These are phyloP conservation scores for Sextonia rubra DNA, from an alignment of 164 flowering plant species.

Conservation along the genomic window DNA sequence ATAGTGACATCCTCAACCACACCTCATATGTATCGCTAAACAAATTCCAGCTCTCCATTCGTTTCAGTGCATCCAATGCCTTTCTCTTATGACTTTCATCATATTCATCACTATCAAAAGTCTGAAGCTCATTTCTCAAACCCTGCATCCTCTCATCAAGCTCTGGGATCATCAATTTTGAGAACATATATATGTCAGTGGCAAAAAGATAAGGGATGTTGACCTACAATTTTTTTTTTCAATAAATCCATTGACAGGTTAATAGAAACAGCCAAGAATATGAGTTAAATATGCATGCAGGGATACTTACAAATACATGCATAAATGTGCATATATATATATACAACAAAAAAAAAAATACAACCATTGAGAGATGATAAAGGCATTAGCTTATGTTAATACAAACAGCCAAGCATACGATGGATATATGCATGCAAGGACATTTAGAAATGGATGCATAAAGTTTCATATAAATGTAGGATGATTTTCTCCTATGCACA, in stretches of 20 bases:
- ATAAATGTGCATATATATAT: too few relatives aligned
- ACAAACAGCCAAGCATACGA: too few relatives aligned
- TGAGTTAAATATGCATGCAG: too few relatives aligned
- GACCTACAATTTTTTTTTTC: not conserved
- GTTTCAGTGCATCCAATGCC: constrained; percentile 71
- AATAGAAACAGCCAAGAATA: too few relatives aligned
- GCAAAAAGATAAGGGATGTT: not conserved
- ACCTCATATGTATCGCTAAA: constrained; percentile 76
- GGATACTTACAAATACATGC: too few relatives aligned
- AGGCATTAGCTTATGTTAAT: too few relatives aligned
- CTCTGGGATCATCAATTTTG: constrained; percentile 38
- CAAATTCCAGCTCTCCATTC: constrained; percentile 96
- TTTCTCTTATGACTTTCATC: constrained; percentile 79
- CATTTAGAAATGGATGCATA: too few relatives aligned
- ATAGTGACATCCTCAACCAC: not conserved
- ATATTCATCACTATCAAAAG: constrained; percentile 74
- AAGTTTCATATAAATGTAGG: too few relatives aligned
- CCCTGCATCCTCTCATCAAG: constrained; percentile 97
- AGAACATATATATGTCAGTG: not conserved
- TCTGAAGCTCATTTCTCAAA: constrained; percentile 75
- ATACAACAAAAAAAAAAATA: too few relatives aligned
- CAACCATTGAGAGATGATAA: too few relatives aligned
- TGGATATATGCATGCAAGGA: too few relatives aligned
- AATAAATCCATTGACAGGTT: not conserved
- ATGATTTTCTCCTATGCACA: too few relatives aligned